These are phyloP conservation scores for Saccharomycopsis fibuligera DNA, from an alignment of 805 yeast species.

Conservation along the genomic window DNA sequence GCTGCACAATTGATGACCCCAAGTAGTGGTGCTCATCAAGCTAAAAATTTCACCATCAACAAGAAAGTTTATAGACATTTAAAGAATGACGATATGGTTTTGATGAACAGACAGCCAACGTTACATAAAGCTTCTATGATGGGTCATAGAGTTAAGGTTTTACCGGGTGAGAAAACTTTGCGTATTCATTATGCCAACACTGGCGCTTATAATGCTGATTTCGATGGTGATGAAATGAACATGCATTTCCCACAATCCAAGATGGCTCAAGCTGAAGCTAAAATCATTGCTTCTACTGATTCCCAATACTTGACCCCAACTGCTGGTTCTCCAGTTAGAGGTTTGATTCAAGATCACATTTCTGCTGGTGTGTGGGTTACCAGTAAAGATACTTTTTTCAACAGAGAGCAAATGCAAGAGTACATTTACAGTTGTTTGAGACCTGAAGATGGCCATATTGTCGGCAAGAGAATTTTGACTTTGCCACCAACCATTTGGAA, in stretches of 20 bases:
- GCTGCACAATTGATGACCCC: conserved; percentile 96
- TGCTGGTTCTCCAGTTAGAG: conserved; percentile 96
- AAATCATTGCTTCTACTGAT: conserved; percentile 92
- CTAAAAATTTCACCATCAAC: conserved; percentile 57
- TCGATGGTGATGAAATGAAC: conserved; percentile 99
- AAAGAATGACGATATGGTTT: conserved; percentile 87
- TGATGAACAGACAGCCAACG: conserved; percentile 99
- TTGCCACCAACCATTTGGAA: conserved; percentile 85
- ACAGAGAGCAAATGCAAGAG: conserved; percentile 89
- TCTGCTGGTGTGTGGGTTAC: conserved; percentile 99
- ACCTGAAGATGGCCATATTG: conserved; percentile 95
- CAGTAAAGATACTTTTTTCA: conserved; percentile 83
- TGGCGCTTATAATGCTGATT: conserved; percentile 98
- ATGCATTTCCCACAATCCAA: conserved; percentile 99
- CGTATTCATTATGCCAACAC: conserved; percentile 98
- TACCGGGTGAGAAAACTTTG: conserved; percentile 95
- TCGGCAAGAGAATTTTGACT: conserved; percentile 59
- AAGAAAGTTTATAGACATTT: conserved; percentile 95
- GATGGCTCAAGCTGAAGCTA: conserved; percentile 94
- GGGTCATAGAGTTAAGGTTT: conserved; percentile 97
- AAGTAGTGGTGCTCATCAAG: conserved; percentile 27
- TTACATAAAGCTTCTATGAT: conserved; percentile 99
- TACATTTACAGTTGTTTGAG: conserved; percentile 88
- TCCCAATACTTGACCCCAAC: conserved; percentile 97
- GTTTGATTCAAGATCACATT: conserved; percentile 97